Evolutionary conservation across 306 rosid species (phyloP), one percentile per base, ranked within the genome.

Genomic region (Gleditsia sinensis): DNA sequence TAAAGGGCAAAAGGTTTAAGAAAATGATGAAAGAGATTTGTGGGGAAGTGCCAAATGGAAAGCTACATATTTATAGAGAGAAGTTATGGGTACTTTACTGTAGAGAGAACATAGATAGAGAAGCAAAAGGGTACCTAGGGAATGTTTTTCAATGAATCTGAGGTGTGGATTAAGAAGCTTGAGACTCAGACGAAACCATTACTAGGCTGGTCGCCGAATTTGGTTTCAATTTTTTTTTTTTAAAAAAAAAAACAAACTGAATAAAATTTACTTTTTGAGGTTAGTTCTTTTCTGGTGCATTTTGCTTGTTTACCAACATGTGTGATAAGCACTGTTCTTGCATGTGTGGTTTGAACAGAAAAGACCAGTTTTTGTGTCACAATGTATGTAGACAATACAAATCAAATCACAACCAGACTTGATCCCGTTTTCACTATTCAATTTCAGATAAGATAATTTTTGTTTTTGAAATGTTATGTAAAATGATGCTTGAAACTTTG

Each of bases 301-400:
- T 69, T 82, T 87, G 86, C 73, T 75, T 61, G 78, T 87, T 80
- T 80, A 71, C 87, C 91, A 87, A 85, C 72, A 33, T 37, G 67
- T 63, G 37, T 25, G 64, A 25, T 39, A 11, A 32, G n/a, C 14
- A n/a, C 23, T 42, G 59, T 54, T 19, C 32, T 13, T 45, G 62
- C 9, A 58, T 63, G 17, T 20, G 19, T 17, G 20, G 60, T 23
- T 56, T 46, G 69, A 23, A n/a, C 24, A 30, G 4, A 4, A n/a
- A 30, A 20, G 5, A 67, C 21, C 62, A 14, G 7, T 50, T 34
- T 34, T 20, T 20, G 48, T 20, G 2, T 13, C 24, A 14, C 20
- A 39, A 7, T 4, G 6, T 1, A 9, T 45, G 24, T 21, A 42
- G 4, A 33, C 27, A 17, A 20, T 10, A 12, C 27, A 34, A 17